Base-by-base conservation (phyloP, 805 yeast genomes). In the Torulaspora indica region DNA sequence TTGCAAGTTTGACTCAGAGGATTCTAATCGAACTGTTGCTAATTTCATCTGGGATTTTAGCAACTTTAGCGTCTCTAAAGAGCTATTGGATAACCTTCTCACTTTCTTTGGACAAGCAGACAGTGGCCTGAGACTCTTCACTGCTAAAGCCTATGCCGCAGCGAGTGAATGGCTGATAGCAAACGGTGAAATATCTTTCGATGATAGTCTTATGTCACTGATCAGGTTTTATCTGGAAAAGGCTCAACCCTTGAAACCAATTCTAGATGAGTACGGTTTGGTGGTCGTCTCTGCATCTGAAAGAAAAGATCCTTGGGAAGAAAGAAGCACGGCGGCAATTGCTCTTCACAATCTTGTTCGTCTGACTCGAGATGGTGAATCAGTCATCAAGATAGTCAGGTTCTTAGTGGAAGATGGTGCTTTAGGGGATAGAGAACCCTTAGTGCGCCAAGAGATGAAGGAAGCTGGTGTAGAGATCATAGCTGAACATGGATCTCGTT, bases 391-490 rank as follows among this genome's bases (percentile, higher is more conserved):
- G 23, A 62, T 87, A n/a, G 76, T 89, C 55, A 63, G 66, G 17
- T 87, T 86, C 61, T 67, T 87, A 42, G 76, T 83, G 23, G 70
- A 75, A 13, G 77, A 73, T 38, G 74, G 75, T 35, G 85, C 91
- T 1, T 69, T 89, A 34, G 89, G 87, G 23, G 98, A 90, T 59
- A 73, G 75, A 46, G 85, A 85, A 46, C 67, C 75, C 0, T 65
- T 77, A 40, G 96, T 88, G 3, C 77, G 93, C 42, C 85, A 81
- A 49, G 95, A 85, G 58, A 74, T 89, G 61, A 89, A 87, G 57
- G 91, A 84, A 43, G 93, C 96, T n/a, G 98, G 96, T 39, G 73
- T 86, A 46, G 78, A 74, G 32, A 72, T 87, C 27, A 79, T 93
- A 42, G 74, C 80, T 33, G 57, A 61, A 1, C 83, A 81, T 52